These are phyloP conservation scores for Collybia sordida DNA, from an alignment of 768 basidiomycete genomes.

Conservation along the genomic window DNA sequence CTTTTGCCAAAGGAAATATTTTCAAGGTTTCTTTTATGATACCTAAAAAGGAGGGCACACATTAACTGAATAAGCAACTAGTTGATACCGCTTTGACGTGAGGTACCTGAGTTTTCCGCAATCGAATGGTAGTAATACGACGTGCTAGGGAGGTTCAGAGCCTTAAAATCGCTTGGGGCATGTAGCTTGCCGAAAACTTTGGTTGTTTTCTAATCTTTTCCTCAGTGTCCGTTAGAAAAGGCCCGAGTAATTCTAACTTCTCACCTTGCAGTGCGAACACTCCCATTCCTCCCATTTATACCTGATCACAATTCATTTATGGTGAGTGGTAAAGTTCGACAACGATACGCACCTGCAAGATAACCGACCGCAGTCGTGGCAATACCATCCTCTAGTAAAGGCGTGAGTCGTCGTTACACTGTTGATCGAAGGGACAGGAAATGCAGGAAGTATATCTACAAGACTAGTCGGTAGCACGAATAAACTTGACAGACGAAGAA, in stretches of 20 bases:
- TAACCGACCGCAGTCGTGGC: constrained; percentile 64
- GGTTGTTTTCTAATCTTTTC: constrained; percentile 17
- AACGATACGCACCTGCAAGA: constrained; percentile 59
- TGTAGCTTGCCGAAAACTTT: constrained; percentile 26
- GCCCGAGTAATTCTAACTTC: no score
- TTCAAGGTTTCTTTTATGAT: constrained; percentile 22
- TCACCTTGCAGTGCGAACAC: constrained; percentile 61
- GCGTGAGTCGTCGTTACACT: constrained; percentile 51
- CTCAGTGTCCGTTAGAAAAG: no score
- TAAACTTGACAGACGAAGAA: constrained; percentile 38
- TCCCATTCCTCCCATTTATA: constrained; percentile 76
- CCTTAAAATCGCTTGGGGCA: constrained; percentile 33
- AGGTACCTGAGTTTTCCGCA: constrained; percentile 29
- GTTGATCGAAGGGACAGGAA: constrained; percentile 24
- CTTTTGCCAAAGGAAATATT: constrained; percentile 20
- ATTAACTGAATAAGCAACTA: no score
- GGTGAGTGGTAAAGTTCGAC: no score
- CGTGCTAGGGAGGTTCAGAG: constrained; percentile 23
- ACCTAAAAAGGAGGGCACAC: constrained; percentile 18
- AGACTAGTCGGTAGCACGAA: constrained; percentile 30
- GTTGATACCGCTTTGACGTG: background rate
- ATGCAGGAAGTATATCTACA: constrained; percentile 36
- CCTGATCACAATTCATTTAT: constrained; percentile 30
- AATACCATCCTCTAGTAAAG: constrained; percentile 71
- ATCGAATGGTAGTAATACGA: constrained; percentile 31